Base-by-base conservation (phyloP, 2,329 filamentous ascomycete species). In the Mycogone perniciosa region DNA sequence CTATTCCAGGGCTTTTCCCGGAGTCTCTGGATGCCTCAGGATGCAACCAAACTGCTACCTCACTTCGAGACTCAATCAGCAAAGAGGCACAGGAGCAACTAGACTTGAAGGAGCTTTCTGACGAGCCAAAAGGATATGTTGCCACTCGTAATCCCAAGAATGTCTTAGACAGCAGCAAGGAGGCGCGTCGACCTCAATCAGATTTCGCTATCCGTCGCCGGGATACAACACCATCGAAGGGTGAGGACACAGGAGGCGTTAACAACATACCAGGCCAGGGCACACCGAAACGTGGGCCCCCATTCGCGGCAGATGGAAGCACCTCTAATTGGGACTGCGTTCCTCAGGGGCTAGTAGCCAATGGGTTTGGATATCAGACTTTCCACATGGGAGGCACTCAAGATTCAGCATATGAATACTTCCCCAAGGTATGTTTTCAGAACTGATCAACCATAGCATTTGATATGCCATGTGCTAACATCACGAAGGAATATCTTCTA, bases 1-100 rank as follows among this genome's bases (percentile, higher is more conserved):
- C 76, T 3, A 71, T 96, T 6, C 82, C 86, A 2, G 90, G 91
- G 2, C 79, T 96, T 60, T 96, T 92, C 73, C 89, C 91, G 0
- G 79, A 88, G 56, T 74, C 73, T 37, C 70, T 96, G 9, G 89
- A 96, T 68, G 84, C 86, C 7, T 87, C 85, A 29, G 90, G 90
- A 5, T 95, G 90, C 66, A 85, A 88, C 60, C 74, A 71, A 51
- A 77, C 79, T 1, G 75, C 74, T 1, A 65, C 66, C 8, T 59
- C 59, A 4, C 39, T 62, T 20, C 51, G 57, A 5, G 56, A 62
- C 44, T 56, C 55, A 26, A 59, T 67, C 11, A 74, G 67, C 47
- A 47, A 59, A 11, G 63, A 67, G 31, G 69, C 67, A 0, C 64
- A 71, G 59, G 56, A 64, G 9, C 66, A 69, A 46, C 46, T 67